A percentile compares a stretch with the other conserved stretches of the same genome.
Conservation (phyloP, 2,329 filamentous ascomycete species). For the Xylaria sp. region DNA sequence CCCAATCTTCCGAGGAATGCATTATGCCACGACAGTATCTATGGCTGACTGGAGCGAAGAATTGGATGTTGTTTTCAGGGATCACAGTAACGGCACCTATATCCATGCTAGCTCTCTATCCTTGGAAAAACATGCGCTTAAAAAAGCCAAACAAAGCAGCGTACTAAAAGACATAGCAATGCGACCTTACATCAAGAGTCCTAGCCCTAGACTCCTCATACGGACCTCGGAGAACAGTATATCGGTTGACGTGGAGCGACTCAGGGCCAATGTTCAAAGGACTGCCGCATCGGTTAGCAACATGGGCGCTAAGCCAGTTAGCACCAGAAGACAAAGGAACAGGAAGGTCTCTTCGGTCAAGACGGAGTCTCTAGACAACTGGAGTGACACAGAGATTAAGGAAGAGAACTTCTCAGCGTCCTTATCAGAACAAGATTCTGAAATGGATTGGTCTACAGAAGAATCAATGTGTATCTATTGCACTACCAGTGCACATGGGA, state of each 20-base stretch:
- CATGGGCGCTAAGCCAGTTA: background rate
- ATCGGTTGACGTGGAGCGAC: background rate
- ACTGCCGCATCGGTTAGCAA: background rate
- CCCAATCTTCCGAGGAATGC: background rate
- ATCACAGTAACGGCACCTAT: background rate
- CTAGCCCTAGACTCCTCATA: background rate
- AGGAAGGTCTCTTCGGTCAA: background rate
- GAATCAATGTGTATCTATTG: background rate
- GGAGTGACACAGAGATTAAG: background rate
- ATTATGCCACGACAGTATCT: slow-evolving; percentile 1
- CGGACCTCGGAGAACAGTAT: background rate
- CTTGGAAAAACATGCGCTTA: background rate
- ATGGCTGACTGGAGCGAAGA: slow-evolving; percentile 5
- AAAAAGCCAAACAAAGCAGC: background rate
- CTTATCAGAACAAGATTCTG: background rate
- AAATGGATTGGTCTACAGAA: background rate
- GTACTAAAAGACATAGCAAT: background rate
- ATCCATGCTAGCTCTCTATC: background rate
- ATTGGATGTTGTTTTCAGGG: background rate
- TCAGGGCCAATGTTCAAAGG: background rate
- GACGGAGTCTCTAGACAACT: background rate
- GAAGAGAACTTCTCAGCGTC: background rate
- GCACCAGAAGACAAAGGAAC: background rate
- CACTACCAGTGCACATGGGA: background rate
- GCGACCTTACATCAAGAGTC: background rate